A percentile compares a stretch with the other conserved stretches of the same genome.
Conservation (phyloP, 2,329 filamentous ascomycete genomes). For the Ophiostoma australiae region DNA sequence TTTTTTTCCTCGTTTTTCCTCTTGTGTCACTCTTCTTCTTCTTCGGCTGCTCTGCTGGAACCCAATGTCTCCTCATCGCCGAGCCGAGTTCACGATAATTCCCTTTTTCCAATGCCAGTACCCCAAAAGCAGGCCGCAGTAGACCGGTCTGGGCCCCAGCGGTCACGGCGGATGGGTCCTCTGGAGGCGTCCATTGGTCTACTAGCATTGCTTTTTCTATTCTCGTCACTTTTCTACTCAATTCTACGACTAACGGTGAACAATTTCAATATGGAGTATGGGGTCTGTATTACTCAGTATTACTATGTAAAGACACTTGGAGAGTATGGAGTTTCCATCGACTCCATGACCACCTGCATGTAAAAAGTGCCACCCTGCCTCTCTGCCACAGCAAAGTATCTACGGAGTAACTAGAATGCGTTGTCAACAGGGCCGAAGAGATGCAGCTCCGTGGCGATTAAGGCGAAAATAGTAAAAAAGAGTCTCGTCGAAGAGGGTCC, state of each 20-base stretch:
- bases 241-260: constrained; percentile 2
- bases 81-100: constrained; percentile 11
- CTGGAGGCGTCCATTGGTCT: neutral
- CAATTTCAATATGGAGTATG: neutral
- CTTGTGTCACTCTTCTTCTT: neutral
- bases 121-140: neutral
- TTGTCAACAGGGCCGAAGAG: constrained; percentile 1
- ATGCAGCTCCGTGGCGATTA: neutral
- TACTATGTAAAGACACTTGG: neutral
- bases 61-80: neutral
- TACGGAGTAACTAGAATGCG: neutral
- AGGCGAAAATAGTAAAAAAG: neutral
- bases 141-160: constrained; percentile 9
- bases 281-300: neutral
- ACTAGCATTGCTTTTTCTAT: neutral
- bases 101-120: neutral
- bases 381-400: too few relatives aligned
- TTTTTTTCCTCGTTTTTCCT: neutral
- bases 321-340: neutral
- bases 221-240: neutral
- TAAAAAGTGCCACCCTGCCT: neutral
- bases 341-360: neutral
- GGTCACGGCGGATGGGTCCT: neutral
- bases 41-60: neutral
- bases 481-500: neutral